phyloP scores from a whole-genome alignment of 306 rosid species.

The Carpinus fangiana region DNA sequence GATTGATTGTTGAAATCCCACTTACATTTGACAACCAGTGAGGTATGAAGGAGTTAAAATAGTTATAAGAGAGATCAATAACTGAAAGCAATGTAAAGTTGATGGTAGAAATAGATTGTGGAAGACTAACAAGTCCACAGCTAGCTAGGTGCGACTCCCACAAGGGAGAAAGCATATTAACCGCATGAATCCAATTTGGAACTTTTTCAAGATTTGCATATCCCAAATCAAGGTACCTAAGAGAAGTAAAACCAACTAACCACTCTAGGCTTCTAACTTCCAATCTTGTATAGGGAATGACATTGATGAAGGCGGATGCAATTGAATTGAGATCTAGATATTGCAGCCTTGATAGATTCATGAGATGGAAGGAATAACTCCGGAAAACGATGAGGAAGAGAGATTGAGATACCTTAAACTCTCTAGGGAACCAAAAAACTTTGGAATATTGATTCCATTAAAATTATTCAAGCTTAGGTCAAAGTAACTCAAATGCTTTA shows the following conservation, averaged over 20 bases:
- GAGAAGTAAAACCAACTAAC: not conserved
- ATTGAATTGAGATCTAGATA: not conserved
- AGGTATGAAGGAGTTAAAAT: not conserved
- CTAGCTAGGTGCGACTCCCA: too few species aligned
- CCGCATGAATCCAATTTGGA: not conserved
- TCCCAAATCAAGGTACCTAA: not conserved
- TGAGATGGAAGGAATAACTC: not conserved
- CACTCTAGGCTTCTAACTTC: not conserved
- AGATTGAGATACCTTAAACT: not conserved
- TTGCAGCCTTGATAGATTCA: not conserved
- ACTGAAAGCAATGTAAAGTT: not conserved
- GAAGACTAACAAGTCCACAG: not conserved
- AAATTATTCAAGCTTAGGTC: not conserved
- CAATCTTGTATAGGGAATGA: too few species aligned
- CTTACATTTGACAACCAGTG: not conserved
- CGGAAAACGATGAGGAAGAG: not conserved
- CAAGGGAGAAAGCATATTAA: not conserved
- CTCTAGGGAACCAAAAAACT: not conserved
- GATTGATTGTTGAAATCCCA: not conserved
- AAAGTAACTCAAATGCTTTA: not conserved
- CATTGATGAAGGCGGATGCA: rapidly evolving
- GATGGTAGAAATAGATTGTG: not conserved
- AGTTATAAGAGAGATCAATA: not conserved
- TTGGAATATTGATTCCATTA: not conserved
- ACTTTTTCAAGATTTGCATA: not conserved